Percentiles rank a stretch among this genome's conserved stretches.
Evolutionary conservation across 257 asterid genomes (phyloP).

Genomic region (Petunia axillaris): DNA sequence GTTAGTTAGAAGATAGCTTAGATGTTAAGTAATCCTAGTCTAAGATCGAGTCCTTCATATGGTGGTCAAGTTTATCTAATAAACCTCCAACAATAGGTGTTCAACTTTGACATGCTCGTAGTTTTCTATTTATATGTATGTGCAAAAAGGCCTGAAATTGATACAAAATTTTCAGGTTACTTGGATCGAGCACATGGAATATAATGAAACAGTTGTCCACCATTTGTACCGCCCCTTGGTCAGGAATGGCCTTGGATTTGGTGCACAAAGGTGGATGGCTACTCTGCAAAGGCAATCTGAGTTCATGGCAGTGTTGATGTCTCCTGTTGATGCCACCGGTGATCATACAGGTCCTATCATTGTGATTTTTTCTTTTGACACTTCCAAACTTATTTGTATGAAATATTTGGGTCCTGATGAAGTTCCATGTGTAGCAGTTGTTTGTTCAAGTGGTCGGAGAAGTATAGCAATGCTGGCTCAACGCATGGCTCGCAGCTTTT

Average conservation of each 20-base stretch:
- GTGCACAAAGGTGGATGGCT: constrained; percentile 80
- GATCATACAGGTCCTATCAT: constrained; percentile 49
- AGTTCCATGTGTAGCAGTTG: constrained; percentile 38
- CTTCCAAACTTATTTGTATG: background rate
- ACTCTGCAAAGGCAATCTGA: constrained; percentile 64
- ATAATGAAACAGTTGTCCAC: constrained; percentile 55
- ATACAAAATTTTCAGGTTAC: constrained; percentile 54
- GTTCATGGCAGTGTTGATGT: constrained; percentile 45
- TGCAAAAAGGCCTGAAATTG: background rate
- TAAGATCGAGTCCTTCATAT: no score
- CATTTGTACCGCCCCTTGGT: constrained; percentile 59
- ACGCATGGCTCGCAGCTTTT: constrained; percentile 73
- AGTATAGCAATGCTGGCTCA: constrained; percentile 67
- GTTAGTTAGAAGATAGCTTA: no score
- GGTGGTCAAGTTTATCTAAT: no score
- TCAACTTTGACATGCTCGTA: no score
- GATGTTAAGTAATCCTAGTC: no score
- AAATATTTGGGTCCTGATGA: background rate
- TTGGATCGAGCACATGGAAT: constrained; percentile 84
- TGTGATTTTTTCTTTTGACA: background rate
- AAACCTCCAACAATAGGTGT: no score
- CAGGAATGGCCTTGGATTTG: constrained; percentile 68
- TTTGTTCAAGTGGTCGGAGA: constrained; percentile 50
- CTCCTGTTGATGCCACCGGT: constrained; percentile 43
- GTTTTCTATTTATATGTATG: background rate